Evolutionary conservation across 1,284 basidiomycete genomes (phyloP), one percentile per base, ranked within the genome.

Genomic region (Pterulicium gracile): DNA sequence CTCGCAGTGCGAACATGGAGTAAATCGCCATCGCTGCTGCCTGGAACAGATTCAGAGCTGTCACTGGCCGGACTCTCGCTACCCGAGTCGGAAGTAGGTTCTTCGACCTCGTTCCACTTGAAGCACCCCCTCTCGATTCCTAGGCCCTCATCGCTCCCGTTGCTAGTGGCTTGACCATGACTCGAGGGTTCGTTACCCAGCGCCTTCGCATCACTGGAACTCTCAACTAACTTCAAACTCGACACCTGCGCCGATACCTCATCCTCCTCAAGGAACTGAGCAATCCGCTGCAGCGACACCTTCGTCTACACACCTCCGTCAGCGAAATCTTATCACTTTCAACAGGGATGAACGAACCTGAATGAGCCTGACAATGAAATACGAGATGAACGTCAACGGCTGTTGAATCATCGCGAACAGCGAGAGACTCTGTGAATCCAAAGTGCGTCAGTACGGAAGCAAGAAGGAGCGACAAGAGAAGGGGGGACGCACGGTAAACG

Each of bases 401-500:
- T 50, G 52, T 54, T 67, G 56, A 46, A 70, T 55, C 67, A 72
- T 69, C 47, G 59, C 58, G 55, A 69, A 72, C 43, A 71, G 49
- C 4, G 68, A 62, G 42, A 72, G 66, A 1, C 68, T 62, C 67
- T 69, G 36, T 39, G 5, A 32, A 32, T 32, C 27, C 10, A 10
- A 35, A 32, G 20, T 5, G 13, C 12, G 15, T 34, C 13, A 45
- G 43, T 14, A 45, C 4, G n/a, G n/a, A 24, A n/a, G 12, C 14
- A 13, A 24, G 12, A 35, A 34, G 4, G 12, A 4, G 22, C 10
- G 42, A 22, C 20, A n/a, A n/a, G 20, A 41, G 7, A 41, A 24
- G 40, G 27, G 10, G 10, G 43, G 24, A 62, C 74, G 42, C 49
- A 79, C 81, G 47, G 85, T 86, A 54, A 88, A 88, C 0, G 86